phyloP scores from a whole-genome alignment of 306 rosid genomes.

The Potentilla sterilis region DNA sequence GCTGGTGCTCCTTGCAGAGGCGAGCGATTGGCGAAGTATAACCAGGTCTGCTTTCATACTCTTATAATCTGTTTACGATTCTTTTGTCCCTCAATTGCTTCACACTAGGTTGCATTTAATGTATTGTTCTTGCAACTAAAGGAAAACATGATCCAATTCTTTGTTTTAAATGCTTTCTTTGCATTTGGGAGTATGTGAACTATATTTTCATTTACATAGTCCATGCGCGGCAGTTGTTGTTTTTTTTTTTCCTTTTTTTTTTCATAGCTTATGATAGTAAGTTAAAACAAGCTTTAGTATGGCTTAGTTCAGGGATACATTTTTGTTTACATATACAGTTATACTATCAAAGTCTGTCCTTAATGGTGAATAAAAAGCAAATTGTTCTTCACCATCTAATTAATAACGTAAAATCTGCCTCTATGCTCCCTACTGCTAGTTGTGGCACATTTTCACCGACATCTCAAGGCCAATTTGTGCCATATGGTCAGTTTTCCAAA shows the following conservation, averaged over 20 bases:
- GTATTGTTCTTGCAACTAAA: background rate
- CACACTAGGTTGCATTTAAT: background rate
- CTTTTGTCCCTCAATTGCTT: background rate
- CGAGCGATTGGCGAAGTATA: slow-evolving; percentile 89
- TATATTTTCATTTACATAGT: background rate
- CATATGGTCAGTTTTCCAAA: background rate
- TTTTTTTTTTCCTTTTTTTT: background rate
- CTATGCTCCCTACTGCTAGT: background rate
- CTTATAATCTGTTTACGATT: background rate
- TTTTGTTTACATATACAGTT: background rate
- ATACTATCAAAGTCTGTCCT: background rate
- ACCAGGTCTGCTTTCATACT: slow-evolving; percentile 59
- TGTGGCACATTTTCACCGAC: background rate
- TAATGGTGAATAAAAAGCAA: background rate
- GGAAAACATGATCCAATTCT: background rate
- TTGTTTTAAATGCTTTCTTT: background rate
- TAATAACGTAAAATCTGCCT: background rate
- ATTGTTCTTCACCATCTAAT: background rate
- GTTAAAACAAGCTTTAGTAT: background rate
- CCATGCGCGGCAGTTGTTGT: background rate
- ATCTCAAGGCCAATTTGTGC: background rate
- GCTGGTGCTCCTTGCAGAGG: slow-evolving; percentile 99
- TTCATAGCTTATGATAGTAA: background rate
- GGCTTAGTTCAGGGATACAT: background rate
- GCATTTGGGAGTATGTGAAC: background rate